Evolutionary conservation across 257 asterid species (phyloP).

Genomic region (Jasminum sambac): DNA sequence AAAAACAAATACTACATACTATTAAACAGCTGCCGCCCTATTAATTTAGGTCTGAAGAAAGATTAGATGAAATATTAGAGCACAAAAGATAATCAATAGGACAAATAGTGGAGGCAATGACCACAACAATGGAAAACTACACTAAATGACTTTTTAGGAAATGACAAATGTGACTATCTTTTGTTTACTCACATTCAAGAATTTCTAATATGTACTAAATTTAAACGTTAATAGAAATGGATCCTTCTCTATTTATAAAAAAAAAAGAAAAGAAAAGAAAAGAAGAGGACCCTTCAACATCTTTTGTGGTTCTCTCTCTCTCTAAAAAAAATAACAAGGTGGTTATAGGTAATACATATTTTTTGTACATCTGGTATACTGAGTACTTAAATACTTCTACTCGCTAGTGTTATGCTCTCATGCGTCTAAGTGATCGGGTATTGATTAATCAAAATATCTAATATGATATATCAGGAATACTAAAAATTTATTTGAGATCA

Average conservation of each 20-base stretch:
- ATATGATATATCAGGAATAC: no score
- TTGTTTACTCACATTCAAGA: neutral
- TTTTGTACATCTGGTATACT: no score
- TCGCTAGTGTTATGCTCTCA: no score
- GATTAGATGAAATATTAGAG: neutral
- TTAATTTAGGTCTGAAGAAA: neutral
- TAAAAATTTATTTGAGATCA: no score
- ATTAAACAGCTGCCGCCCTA: neutral
- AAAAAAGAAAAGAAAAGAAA: no score
- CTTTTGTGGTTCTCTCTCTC: no score
- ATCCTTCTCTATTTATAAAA: neutral
- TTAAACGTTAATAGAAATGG: neutral
- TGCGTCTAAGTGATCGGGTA: no score
- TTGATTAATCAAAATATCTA: no score
- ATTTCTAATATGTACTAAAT: neutral
- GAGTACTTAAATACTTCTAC: no score
- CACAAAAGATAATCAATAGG: neutral
- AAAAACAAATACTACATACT: neutral
- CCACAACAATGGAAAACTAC: neutral
- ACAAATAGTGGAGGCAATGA: neutral
- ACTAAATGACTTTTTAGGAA: neutral
- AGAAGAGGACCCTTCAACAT: no score
- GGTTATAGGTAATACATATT: no score
- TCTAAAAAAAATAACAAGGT: no score
- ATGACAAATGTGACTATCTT: neutral